Conservation (phyloP, 306 rosid species). For the Cicer chorassanicum region DNA sequence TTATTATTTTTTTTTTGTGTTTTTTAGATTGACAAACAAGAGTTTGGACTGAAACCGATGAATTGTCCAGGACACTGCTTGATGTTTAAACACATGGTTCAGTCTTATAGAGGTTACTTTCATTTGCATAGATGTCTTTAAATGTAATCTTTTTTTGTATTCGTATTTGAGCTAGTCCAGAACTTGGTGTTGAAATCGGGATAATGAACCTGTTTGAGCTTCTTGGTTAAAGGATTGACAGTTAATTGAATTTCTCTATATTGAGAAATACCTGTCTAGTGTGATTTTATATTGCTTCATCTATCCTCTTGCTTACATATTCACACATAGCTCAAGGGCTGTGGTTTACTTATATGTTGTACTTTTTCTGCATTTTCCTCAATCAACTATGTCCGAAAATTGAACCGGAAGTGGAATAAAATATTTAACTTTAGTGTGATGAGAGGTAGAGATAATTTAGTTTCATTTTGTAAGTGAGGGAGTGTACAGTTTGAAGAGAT, state of each 20-base stretch:
- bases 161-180: conserved; percentile 28
- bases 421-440: neutral
- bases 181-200: conserved; percentile 16
- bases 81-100: conserved; percentile 93
- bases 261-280: conserved; percentile 9
- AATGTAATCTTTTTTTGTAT: conserved; percentile 24
- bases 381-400: neutral
- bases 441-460: conserved; percentile 9
- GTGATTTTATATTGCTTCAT: conserved; percentile 13
- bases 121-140: conserved; percentile 18
- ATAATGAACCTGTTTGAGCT: conserved; percentile 13
- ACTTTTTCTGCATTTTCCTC: conserved; percentile 7
- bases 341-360: neutral
- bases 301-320: conserved; percentile 20
- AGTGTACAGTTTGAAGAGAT: conserved; percentile 8
- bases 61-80: conserved; percentile 98
- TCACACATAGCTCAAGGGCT: neutral
- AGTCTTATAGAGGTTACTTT: conserved; percentile 80
- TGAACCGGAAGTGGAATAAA: conserved; percentile 24
- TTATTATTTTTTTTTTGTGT: neutral
- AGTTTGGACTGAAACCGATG: conserved; percentile 97
- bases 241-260: neutral
- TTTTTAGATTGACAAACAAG: conserved; percentile 87
- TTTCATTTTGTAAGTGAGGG: conserved; percentile 15
- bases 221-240: conserved; percentile 6